phyloP scores from a whole-genome alignment of 225 moss, liverwort and hornwort genomes.

The Climacium dendroides region DNA sequence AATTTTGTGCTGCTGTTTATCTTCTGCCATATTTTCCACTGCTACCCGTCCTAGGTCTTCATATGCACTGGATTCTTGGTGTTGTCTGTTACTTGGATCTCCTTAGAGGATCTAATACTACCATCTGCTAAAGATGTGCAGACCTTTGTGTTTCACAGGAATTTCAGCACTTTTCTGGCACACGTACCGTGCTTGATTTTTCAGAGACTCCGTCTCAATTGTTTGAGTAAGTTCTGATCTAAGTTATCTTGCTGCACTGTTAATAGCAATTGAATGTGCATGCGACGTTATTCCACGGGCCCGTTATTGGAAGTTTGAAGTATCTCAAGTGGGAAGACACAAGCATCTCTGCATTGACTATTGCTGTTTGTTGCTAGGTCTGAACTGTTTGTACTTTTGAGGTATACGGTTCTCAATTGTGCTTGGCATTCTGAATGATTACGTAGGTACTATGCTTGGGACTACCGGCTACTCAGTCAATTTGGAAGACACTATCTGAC shows the following conservation, averaged over 20 bases:
- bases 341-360: not conserved
- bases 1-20: not conserved
- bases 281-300: not conserved
- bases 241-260: not conserved
- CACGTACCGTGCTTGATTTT: conserved; percentile 89
- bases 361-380: not conserved
- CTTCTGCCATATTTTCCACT: not conserved
- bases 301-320: not conserved
- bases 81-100: not conserved
- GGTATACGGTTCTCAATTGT: not conserved
- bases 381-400: not conserved
- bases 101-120: not conserved
- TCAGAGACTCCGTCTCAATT: conserved; percentile 94
- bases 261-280: not conserved
- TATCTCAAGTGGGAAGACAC: not conserved
- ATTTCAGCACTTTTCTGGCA: conserved; percentile 98
- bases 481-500: conserved; percentile 89
- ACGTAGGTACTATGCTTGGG: conserved; percentile 94
- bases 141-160: conserved; percentile 37
- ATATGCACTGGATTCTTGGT: not conserved
- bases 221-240: conserved; percentile 60
- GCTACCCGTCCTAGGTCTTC: not conserved
- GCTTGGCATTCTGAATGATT: not conserved
- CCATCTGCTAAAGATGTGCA: not conserved
- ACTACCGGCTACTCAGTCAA: conserved; percentile 83